phyloP scores from a whole-genome alignment of 2,329 filamentous ascomycete species.

The Phialemoniopsis sp. region DNA sequence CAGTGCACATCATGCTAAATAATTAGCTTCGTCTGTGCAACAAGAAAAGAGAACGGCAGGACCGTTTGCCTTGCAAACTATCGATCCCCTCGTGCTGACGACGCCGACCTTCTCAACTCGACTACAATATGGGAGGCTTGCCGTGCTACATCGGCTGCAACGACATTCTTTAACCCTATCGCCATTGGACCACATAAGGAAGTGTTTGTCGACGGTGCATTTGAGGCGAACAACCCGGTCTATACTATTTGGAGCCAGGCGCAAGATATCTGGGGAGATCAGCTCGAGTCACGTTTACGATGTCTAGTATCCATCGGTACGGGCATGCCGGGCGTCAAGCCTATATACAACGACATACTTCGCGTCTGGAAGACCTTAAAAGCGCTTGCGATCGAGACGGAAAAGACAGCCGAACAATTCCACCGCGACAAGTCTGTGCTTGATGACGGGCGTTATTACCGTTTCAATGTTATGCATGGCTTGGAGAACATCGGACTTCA shows the following conservation, averaged over 20 bases:
- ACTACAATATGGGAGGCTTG: constrained; percentile 14
- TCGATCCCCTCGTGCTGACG: constrained; percentile 3
- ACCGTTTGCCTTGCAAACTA: constrained; percentile 11
- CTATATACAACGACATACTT: constrained; percentile 19
- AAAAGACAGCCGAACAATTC: constrained; percentile 31
- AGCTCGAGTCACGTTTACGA: constrained; percentile 21
- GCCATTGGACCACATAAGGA: constrained; percentile 9
- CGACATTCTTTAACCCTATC: constrained; percentile 13
- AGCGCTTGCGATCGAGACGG: constrained; percentile 29
- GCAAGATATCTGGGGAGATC: constrained; percentile 23
- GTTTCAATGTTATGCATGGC: constrained; percentile 37
- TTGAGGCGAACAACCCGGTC: constrained; percentile 38
- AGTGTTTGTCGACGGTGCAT: constrained; percentile 29
- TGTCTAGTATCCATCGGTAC: constrained; percentile 36
- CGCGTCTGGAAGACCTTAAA: constrained; percentile 19
- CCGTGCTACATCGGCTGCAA: constrained; percentile 12
- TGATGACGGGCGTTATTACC: constrained; percentile 28
- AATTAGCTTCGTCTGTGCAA: constrained; percentile 16
- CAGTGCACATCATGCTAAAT: too few species aligned
- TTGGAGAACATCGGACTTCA: constrained; percentile 34
- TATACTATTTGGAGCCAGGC: constrained; percentile 32
- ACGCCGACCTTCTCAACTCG: constrained; percentile 9
- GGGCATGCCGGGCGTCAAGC: constrained; percentile 21
- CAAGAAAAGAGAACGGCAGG: constrained; percentile 10
- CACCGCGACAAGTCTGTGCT: constrained; percentile 23